Conservation (phyloP, 2,329 filamentous ascomycete species). For the Alternaria hordeiaustralica region DNA sequence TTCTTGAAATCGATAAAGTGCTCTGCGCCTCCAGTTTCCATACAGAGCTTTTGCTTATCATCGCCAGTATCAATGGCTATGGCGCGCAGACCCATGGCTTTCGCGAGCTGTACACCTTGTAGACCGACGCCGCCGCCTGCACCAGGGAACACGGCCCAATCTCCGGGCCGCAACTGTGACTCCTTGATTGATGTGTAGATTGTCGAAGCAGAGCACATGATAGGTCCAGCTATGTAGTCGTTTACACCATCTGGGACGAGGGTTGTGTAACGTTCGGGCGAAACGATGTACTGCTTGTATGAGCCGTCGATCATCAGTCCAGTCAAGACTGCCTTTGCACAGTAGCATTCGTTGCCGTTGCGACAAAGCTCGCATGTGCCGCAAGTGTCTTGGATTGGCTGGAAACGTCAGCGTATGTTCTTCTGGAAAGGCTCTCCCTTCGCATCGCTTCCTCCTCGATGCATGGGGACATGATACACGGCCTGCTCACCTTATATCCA, state of each 20-base stretch:
- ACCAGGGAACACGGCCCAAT: slow-evolving; percentile 63
- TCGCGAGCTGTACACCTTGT: slow-evolving; percentile 60
- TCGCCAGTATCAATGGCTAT: slow-evolving; percentile 48
- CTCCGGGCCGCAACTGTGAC: slow-evolving; percentile 57
- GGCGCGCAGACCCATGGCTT: slow-evolving; percentile 47
- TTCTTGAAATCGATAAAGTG: slow-evolving; percentile 49
- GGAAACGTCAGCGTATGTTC: slow-evolving; percentile 3
- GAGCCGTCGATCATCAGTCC: slow-evolving; percentile 55
- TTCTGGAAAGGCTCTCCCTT: neutral
- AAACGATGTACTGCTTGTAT: slow-evolving; percentile 66
- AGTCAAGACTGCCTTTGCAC: slow-evolving; percentile 53
- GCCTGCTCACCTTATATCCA: slow-evolving; percentile 42
- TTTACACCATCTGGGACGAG: slow-evolving; percentile 63
- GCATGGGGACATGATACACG: neutral
- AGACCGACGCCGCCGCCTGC: slow-evolving; percentile 64
- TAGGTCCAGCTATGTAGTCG: slow-evolving; percentile 64
- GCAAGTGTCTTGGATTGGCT: slow-evolving; percentile 39
- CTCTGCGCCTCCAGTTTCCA: slow-evolving; percentile 44
- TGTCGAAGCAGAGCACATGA: slow-evolving; percentile 67
- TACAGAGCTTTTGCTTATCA: slow-evolving; percentile 45
- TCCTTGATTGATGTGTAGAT: slow-evolving; percentile 64
- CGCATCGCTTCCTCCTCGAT: neutral
- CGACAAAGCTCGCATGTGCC: slow-evolving; percentile 57
- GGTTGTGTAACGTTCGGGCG: slow-evolving; percentile 61
- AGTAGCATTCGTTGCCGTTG: slow-evolving; percentile 62